Conservation (phyloP, 768 basidiomycete genomes). For the Mrakia hoshinonis region DNA sequence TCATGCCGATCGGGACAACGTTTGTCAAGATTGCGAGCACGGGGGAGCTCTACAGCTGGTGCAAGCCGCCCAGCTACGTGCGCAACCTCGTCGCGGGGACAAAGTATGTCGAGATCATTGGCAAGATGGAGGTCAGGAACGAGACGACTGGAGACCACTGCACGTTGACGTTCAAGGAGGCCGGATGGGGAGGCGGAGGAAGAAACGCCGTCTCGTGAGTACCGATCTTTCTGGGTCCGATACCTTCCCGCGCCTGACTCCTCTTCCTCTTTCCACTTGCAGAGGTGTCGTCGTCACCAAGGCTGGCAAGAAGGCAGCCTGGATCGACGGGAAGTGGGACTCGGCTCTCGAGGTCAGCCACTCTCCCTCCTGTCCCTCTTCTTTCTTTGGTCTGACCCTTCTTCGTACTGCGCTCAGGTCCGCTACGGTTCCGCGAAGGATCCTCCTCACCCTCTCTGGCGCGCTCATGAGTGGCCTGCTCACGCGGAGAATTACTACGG, state of each 20-base stretch:
- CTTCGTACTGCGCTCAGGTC: constrained; percentile 40
- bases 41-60: constrained; percentile 62
- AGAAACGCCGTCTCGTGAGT: constrained; percentile 52
- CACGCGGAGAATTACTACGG: constrained; percentile 67
- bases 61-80: constrained; percentile 78
- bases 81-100: constrained; percentile 82
- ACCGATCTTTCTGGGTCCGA: neutral
- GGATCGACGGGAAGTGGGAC: constrained; percentile 85
- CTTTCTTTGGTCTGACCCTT: neutral
- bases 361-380: too few species aligned
- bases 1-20: constrained; percentile 68
- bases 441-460: constrained; percentile 62
- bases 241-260: neutral
- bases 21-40: constrained; percentile 53
- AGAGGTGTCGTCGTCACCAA: constrained; percentile 51
- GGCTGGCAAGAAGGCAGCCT: constrained; percentile 51
- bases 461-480: constrained; percentile 62
- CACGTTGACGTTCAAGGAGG: constrained; percentile 74
- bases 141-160: constrained; percentile 51
- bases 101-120: constrained; percentile 79
- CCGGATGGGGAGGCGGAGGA: constrained; percentile 62
- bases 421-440: constrained; percentile 52
- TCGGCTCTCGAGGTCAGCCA: constrained; percentile 56
- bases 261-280: neutral
- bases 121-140: constrained; percentile 68